Base-by-base conservation (phyloP, 1,139 yeast genomes). In the Suhomyces maxii region DNA sequence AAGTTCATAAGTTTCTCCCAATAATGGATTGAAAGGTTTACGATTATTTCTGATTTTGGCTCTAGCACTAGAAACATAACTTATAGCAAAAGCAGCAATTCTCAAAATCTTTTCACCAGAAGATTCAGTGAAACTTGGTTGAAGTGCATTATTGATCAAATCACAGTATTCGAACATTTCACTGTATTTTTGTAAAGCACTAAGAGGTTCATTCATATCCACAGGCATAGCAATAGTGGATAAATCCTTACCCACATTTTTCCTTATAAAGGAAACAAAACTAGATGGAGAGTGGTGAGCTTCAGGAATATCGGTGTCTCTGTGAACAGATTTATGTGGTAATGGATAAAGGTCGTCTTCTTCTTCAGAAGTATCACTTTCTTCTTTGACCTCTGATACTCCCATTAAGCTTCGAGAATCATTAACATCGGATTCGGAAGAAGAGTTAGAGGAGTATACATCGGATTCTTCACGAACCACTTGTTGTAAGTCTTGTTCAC, bases 201-300 rank as follows among this genome's bases (percentile, higher is more conserved):
- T 82, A 13, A 91, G 66, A 0, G 99, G 99, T 63, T 93, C 99
- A 68, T 93, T 93, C 52, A 90, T 80, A 2, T 95, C 85, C 6
- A 93, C 96, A 1, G 99, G 99, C 95, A 91, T 90, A 1, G 97
- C 85, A 47, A 90, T 81, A 1, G 93, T 79, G 0, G 93, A 79
- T 52, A 91, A 65, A 64, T 91, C 98, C 61, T 91, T 91, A 26
- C 98, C 97, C 12, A 91, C 95, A 57, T 89, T 90, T 61, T 91
- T 90, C 46, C 97, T 79, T 48, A 93, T 76, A 58, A 90, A 80
- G 1, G 90, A 79, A 44, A 91, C 71, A 35, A 93, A 68, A 52
- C 95, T 86, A 6, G 97, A 97, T 2, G 98, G 98, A 0, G 82
- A 71, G 39, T 83, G 78, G 0, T 72, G 72, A 46, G 90, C 79